phyloP scores from a whole-genome alignment of 257 asterid species.

The Cynanchum wilfordii region DNA sequence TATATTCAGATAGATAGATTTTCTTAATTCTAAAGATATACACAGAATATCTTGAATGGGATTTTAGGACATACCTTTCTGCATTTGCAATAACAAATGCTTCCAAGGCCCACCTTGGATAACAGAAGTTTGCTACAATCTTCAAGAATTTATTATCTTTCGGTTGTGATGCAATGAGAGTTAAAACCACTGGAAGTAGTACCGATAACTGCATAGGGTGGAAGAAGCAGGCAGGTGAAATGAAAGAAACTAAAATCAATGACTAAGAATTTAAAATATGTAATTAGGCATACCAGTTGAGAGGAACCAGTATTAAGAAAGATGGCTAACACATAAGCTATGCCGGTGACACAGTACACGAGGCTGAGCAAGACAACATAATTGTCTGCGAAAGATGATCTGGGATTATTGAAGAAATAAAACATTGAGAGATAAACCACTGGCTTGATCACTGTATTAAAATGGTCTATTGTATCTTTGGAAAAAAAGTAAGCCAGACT shows the following conservation, averaged over 20 bases:
- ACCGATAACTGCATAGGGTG: constrained; percentile 51
- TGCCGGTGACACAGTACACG: constrained; percentile 87
- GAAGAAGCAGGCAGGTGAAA: constrained; percentile 7
- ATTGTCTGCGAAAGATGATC: constrained; percentile 68
- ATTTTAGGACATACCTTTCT: constrained; percentile 42
- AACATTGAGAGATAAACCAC: constrained; percentile 88
- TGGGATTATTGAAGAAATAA: constrained; percentile 88
- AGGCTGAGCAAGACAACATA: constrained; percentile 79
- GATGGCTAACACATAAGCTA: constrained; percentile 77
- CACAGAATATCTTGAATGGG: background rate
- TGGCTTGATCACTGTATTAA: constrained; percentile 79
- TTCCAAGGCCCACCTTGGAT: constrained; percentile 92
- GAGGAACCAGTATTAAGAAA: constrained; percentile 93
- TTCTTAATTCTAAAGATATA: too few relatives aligned
- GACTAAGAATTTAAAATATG: constrained; percentile 2
- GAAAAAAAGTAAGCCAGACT: constrained; percentile 86
- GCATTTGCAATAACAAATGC: constrained; percentile 85
- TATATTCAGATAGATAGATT: too few relatives aligned
- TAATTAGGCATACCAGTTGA: constrained; percentile 60
- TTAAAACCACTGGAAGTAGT: constrained; percentile 83
- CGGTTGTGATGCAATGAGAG: constrained; percentile 69
- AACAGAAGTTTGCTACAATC: constrained; percentile 50
- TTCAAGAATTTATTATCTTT: constrained; percentile 39
- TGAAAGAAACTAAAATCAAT: background rate
- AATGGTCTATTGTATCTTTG: constrained; percentile 83